Base-by-base conservation (phyloP, 2,329 filamentous ascomycete species). In the Aspergillus brunneoviolaceus region DNA sequence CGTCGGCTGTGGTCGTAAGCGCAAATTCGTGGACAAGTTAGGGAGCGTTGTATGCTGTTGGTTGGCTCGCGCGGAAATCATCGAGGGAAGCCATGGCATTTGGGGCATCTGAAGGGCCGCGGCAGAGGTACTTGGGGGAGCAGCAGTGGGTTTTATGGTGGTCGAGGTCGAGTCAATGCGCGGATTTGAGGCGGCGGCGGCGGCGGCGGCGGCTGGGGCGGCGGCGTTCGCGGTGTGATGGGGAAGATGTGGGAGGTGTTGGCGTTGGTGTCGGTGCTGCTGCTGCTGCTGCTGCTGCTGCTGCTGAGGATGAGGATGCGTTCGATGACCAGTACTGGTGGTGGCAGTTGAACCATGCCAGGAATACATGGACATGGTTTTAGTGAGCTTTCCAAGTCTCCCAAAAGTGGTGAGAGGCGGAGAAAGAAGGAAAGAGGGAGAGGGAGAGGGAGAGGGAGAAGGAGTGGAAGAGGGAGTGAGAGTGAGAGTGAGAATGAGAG, bases 71-170 rank as follows among this genome's bases (percentile, higher is more conserved):
- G 63, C 39, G 4, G 39, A 65, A 33, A 70, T 63, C 61, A 68
- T 66, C 1, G 67, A 68, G 3, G 68, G 64, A 19, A 67, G 62
- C 69, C 69, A 71, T 61, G 65, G 68, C 49, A 70, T 55, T 56
- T 68, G 67, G 1, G 68, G 61, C 58, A 70, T 63, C 49, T 64
- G 66, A 49, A 61, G 67, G 14, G 67, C 59, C 11, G 65, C 57
- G 16, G 63, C 60, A n/a, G 64, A 16, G 39, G 16, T 16, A 45
- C 16, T 45, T 5, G 39, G 6, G n/a, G 39, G 16, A 45, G 6
- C 39, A 19, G 39, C 14, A 19, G 39, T 45, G 39, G 39, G 12
- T 16, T n/a, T 45, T 19, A 16, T 52, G 14, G 65, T 47, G 14
- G 64, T 51, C 4, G 55, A 53, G 21, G 60, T 47, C 1, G 64